Conservation (phyloP, 306 rosid genomes). For the Acmispon strigosus region DNA sequence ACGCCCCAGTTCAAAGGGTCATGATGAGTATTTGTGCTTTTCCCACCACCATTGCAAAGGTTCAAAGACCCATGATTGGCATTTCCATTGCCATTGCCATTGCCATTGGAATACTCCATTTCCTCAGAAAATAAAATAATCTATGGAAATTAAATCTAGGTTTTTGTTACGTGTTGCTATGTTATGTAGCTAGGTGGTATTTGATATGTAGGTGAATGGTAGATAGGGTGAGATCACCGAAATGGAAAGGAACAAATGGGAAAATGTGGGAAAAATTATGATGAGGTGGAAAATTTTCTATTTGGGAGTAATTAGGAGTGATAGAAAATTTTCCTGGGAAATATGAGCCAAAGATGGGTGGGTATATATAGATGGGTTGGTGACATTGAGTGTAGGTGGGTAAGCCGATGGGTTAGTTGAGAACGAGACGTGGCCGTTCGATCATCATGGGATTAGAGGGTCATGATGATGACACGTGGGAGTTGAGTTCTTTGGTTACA, state of each 20-base stretch:
- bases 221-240: not conserved
- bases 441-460: slow-evolving; percentile 18
- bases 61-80: not conserved
- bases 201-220: not conserved
- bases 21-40: not conserved
- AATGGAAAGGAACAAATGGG: slow-evolving; percentile 15
- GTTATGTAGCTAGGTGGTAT: not conserved
- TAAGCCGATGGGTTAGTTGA: slow-evolving; percentile 80
- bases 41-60: slow-evolving; percentile 21
- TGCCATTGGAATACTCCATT: slow-evolving; percentile 6
- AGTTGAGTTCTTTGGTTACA: not conserved
- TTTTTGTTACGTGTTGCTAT: not conserved
- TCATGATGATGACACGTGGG: slow-evolving; percentile 40
- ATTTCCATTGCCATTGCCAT: slow-evolving; percentile 4
- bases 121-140: too few relatives aligned
- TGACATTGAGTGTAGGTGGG: slow-evolving; percentile 51
- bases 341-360: not conserved
- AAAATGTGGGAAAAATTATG: not conserved
- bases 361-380: slow-evolving; percentile 33
- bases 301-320: not conserved
- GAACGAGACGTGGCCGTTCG: slow-evolving; percentile 41
- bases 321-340: slow-evolving; percentile 37
- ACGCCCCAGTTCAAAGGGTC: slow-evolving; percentile 64
- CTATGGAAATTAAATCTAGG: too few relatives aligned
- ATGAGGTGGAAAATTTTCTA: not conserved